Evolutionary conservation across 768 basidiomycete species (phyloP), one percentile per base, ranked within the genome.

Genomic region (Russula emetica): DNA sequence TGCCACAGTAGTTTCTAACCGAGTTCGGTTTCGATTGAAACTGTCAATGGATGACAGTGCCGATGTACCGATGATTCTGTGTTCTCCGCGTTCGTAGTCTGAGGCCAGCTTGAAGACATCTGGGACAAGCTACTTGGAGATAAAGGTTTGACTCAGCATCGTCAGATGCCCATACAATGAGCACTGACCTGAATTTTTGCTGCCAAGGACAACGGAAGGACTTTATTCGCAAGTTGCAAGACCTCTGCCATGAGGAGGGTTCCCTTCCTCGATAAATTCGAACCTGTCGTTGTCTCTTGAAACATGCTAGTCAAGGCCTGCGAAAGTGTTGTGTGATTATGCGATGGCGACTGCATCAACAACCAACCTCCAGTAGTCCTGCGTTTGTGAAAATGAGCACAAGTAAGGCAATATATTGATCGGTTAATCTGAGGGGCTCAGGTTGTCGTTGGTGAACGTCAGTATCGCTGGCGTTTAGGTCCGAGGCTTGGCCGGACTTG

Each of bases 191-290:
- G 96, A 32, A 97, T 85, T 47, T 82, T 83, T 2, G 94, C 90
- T 2, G 96, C 94, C 52, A 88, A 76, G 6, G 84, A 78, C 34
- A 93, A 75, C 4, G 97, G 96, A 10, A 99, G 74, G 2, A 98
- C 86, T 61, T 87, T 82, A 70, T 95, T 98, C 5, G 91, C 86
- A 75, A 94, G 85, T 45, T 91, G 88, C 60, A 99, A 80, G 3
- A 98, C 76, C 72, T 98, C 96, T 10, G 92, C 94, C 77, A 98
- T 85, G 28, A 99, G 80, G 3, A 96, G 73, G 0, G 92, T 96
- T 2, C 94, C 94, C 73, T 97, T 98, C 44, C 92, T 84, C 30
- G 90, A 85, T n/a, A 94, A 73, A 71, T 78, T 87, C 5, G 85
- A 83, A 3, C 87, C 87, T 20, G 81, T 83, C 1, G 84, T 83